Base-by-base conservation (phyloP, 2,329 filamentous ascomycete genomes). In the Neofusicoccum sp. region DNA sequence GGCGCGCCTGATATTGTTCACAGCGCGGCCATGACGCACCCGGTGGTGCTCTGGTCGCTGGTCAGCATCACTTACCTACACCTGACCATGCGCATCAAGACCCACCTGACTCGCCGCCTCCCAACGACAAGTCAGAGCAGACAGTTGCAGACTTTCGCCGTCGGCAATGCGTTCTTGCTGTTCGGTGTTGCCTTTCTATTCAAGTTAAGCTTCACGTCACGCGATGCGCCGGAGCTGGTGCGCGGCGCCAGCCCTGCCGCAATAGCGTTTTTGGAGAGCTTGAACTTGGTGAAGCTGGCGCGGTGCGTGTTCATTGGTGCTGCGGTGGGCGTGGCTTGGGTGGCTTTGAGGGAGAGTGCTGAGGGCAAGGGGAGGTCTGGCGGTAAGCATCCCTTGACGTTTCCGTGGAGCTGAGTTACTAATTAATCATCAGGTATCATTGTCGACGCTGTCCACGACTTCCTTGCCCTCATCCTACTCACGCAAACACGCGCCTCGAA, bases 1-100 rank as follows among this genome's bases (percentile, higher is more conserved):
- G 93, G 93, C n/a, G 89, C 88, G 40, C 86, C 91, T 28, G 95
- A 98, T 69, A 90, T 98, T 47, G 89, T 90, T 64, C 90, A 89
- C 62, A 79, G 75, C 4, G 89, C 91, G 69, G 79, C 96, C 58
- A 78, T 82, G 14, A 78, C 82, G 0, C 83, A 90, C 61, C 86
- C 86, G 2, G 73, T 79, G 30, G 57, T 89, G 0, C 83, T 99
- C 3, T 99, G 95, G 95, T 66, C 74, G 1, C 75, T 96, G 8
- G 82, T 96, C 24, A 79, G 86, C 40, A 72, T 82, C 11, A 87
- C 88, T 1, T 97, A 97, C 71, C 72, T 85, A 14, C 43, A 80
- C 79, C 41, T 61, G 11, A 54, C 51, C 41, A 71, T 76, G 53
- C 74, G 77, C 24, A 69, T 87, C 5, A 73, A 73, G 3, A 64